Evolutionary conservation across 345 rosid genomes (phyloP).

Genomic region (Abelmoschus esculentus): DNA sequence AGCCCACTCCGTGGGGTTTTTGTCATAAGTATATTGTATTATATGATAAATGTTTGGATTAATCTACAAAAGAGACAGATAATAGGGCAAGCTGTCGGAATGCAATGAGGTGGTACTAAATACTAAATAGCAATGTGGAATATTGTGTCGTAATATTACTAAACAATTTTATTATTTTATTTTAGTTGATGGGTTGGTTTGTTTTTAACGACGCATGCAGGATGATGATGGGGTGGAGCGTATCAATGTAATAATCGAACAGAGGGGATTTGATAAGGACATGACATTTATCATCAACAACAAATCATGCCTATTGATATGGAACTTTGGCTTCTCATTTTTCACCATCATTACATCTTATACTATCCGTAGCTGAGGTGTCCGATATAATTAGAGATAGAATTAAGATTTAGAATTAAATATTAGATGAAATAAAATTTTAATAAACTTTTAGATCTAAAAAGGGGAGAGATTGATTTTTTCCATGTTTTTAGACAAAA

Average conservation of each 20-base stretch:
- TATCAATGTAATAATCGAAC: not conserved
- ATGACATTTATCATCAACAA: not conserved
- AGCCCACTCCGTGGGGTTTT: constrained; percentile 1
- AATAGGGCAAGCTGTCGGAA: constrained; percentile 19
- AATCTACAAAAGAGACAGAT: constrained; percentile 15
- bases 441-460: no score
- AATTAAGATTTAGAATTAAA: no score
- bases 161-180: not conserved
- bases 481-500: no score
- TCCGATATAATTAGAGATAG: no score
- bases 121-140: not conserved
- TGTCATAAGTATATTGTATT: not conserved
- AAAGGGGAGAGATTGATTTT: no score
- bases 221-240: constrained; percentile 16
- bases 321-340: constrained; percentile 10
- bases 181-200: not conserved
- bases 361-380: no score
- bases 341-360: constrained; percentile 17
- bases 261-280: constrained; percentile 13
- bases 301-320: not conserved
- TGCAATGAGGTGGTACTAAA: not conserved
- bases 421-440: no score
- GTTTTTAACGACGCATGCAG: not conserved
- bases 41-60: not conserved
- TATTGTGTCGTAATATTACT: not conserved